Evolutionary conservation across 768 basidiomycete species (phyloP).

Genomic region (Collybiopsis luxurians): DNA sequence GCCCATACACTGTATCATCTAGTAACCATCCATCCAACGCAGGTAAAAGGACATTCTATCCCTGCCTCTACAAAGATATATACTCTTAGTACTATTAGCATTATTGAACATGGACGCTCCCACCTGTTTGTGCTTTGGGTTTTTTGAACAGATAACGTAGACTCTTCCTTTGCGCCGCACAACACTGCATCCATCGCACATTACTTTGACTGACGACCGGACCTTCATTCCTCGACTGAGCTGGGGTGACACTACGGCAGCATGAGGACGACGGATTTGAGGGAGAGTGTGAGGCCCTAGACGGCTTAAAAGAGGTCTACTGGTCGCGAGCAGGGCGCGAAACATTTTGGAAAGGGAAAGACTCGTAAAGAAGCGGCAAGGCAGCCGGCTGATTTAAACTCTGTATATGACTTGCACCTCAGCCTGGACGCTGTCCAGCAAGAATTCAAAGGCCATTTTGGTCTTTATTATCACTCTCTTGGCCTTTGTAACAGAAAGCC

Average conservation of each 20-base stretch:
- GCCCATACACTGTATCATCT: conserved; percentile 1
- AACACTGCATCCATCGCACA: conserved; percentile 92
- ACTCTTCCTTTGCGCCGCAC: conserved; percentile 89
- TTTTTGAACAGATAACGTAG: conserved; percentile 89
- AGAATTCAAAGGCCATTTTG: conserved; percentile 30
- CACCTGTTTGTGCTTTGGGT: conserved; percentile 98
- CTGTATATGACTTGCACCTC: neutral
- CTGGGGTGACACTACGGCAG: conserved; percentile 24
- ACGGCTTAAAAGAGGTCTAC: conserved; percentile 59
- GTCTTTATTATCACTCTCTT: conserved; percentile 61
- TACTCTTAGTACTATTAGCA: conserved; percentile 4
- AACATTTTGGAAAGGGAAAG: conserved; percentile 42
- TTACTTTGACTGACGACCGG: conserved; percentile 86
- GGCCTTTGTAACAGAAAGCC: conserved; percentile 75
- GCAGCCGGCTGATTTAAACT: neutral
- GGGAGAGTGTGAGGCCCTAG: conserved; percentile 32
- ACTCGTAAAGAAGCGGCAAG: neutral
- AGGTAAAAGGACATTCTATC: conserved; percentile 33
- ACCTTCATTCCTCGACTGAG: conserved; percentile 92
- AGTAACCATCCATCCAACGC: neutral
- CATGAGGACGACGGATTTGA: conserved; percentile 29
- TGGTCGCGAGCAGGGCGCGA: conserved; percentile 60
- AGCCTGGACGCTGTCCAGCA: conserved; percentile 1
- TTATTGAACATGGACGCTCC: conserved; percentile 16
- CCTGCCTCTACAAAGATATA: conserved; percentile 54